Evolutionary conservation across 2,329 filamentous ascomycete genomes (phyloP).

Genomic region (Whalleya microplaca): DNA sequence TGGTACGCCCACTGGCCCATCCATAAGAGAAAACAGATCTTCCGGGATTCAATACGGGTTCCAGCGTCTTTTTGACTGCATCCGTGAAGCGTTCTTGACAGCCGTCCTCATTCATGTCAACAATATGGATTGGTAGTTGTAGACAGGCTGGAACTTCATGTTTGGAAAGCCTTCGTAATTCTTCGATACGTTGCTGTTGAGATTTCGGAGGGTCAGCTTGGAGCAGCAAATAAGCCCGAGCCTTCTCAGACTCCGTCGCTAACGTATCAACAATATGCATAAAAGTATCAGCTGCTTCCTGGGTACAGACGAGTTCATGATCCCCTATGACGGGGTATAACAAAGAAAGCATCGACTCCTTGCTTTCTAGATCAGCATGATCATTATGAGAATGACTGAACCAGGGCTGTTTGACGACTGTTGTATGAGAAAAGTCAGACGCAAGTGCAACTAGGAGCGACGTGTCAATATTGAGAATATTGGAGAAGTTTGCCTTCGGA

Average conservation of each 20-base stretch:
- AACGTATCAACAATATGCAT: constrained; percentile 67
- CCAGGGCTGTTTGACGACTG: constrained; percentile 41
- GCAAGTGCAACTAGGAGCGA: constrained; percentile 74
- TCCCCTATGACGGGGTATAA: constrained; percentile 65
- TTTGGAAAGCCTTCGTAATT: constrained; percentile 42
- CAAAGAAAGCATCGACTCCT: constrained; percentile 61
- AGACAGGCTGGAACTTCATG: constrained; percentile 43
- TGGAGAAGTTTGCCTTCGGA: constrained; percentile 30
- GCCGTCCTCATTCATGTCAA: constrained; percentile 49
- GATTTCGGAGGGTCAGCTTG: constrained; percentile 34
- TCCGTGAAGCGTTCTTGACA: constrained; percentile 22
- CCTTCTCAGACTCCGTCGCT: constrained; percentile 63
- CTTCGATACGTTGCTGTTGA: constrained; percentile 29
- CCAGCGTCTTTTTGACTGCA: constrained; percentile 44
- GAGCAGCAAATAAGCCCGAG: constrained; percentile 62
- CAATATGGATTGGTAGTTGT: constrained; percentile 60
- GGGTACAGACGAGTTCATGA: constrained; percentile 66
- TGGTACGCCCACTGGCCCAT: constrained; percentile 66
- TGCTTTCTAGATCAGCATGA: constrained; percentile 67
- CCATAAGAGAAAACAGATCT: constrained; percentile 72
- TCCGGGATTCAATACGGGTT: constrained; percentile 51
- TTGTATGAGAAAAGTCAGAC: constrained; percentile 70
- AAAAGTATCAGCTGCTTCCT: constrained; percentile 67
- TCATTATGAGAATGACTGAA: constrained; percentile 62
- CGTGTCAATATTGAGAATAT: constrained; percentile 62